Evolutionary conservation across 2,329 filamentous ascomycete species (phyloP).

Genomic region (Colletotrichum godetiae): DNA sequence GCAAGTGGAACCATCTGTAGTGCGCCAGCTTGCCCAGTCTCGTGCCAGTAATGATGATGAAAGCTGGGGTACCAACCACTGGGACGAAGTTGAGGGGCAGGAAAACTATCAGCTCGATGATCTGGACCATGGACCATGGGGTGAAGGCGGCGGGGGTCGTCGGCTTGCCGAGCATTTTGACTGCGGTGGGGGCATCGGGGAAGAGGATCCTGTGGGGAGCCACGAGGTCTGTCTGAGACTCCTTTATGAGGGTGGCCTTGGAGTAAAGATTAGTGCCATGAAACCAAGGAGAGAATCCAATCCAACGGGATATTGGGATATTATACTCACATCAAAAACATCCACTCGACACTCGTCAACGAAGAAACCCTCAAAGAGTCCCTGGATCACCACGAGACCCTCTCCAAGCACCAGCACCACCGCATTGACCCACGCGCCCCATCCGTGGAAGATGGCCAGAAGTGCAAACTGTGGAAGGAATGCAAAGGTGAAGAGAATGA

Average conservation of each 20-base stretch:
- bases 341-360: constrained; percentile 84
- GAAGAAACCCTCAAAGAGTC: constrained; percentile 82
- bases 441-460: constrained; percentile 87
- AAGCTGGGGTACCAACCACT: constrained; percentile 83
- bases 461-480: constrained; percentile 93
- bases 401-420: constrained; percentile 89
- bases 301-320: not conserved
- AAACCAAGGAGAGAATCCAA: not conserved
- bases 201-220: constrained; percentile 73
- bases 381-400: constrained; percentile 76
- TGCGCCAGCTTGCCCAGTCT: constrained; percentile 89
- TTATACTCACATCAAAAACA: constrained; percentile 78
- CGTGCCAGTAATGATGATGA: constrained; percentile 88
- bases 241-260: constrained; percentile 79
- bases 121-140: constrained; percentile 92
- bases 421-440: constrained; percentile 89
- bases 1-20: constrained; percentile 88
- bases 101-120: constrained; percentile 82
- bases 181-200: constrained; percentile 75
- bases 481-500: constrained; percentile 87
- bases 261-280: constrained; percentile 26
- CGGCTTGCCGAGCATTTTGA: constrained; percentile 86
- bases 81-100: constrained; percentile 90
- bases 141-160: constrained; percentile 82
- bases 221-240: constrained; percentile 77